Evolutionary conservation across 305 asterid species (phyloP), one percentile per base, ranked within the genome.

Genomic region (Fraxinus platypoda): DNA sequence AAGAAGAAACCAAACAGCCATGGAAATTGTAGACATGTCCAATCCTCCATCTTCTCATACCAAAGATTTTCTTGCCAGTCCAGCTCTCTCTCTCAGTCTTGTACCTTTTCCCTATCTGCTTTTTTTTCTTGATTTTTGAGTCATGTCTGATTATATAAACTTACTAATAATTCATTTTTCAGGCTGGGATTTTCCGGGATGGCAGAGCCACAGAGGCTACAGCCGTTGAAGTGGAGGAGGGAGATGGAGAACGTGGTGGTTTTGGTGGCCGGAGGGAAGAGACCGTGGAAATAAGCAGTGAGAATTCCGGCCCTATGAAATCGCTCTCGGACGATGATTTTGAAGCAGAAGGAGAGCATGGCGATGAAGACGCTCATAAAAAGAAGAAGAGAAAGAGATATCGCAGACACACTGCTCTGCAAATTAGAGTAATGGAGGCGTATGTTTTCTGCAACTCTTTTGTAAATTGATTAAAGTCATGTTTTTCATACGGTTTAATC

Each of bases 381-480:
- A 92, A 83, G 85, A 95, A 89, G 87, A 95, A 93, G 84, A 88
- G 94, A 80, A 94, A 91, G 81, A 94, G 89, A 73, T 91, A 90
- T 84, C 97, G 92, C 88, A 81, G 99, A 68, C 99, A 95, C 83
- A 92, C 97, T 4, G 88, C 93, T 0, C 88, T 86, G 25, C 99
- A 95, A 70, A 95, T 95, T 34, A 83, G 87, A 79, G 92, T 89
- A 76, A 91, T 95, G 98, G 99, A 95, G 30, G 88, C 97, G 99
- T 95, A 89, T 35, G 94, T 85, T 19, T 34, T 35, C n/a, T 71
- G 21, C 35, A 68, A 68, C 74, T 68, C 74, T 25, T 23, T 11
- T 25, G 17, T 23, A 64, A 25, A 25, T 23, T 62, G 2, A 23
- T 12, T 57, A 57, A 17, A 4, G 26, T 19, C 66, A 17, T 19